A percentile compares a stretch with the other conserved stretches of the same genome.
Evolutionary conservation across 2,329 filamentous ascomycete species (phyloP).

Genomic region (Fusarium palustre): DNA sequence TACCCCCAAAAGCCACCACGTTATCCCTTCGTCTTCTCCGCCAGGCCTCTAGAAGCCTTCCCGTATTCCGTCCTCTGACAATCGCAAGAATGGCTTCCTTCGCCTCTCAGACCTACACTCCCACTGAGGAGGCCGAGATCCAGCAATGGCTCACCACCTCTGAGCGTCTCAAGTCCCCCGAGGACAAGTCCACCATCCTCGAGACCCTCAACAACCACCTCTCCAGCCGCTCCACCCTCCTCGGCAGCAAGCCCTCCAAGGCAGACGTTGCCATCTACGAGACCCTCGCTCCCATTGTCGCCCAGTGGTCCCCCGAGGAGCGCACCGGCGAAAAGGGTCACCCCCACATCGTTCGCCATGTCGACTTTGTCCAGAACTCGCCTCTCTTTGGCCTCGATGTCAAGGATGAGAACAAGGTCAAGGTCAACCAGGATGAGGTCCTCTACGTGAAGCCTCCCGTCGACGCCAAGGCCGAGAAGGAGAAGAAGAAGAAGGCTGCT

Average conservation of each 20-base stretch:
- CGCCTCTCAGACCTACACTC: conserved; percentile 75
- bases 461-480: conserved; percentile 94
- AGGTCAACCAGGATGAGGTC: conserved; percentile 82
- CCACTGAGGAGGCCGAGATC: conserved; percentile 86
- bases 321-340: conserved; percentile 89
- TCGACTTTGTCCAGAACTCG: conserved; percentile 96
- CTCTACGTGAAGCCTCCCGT: conserved; percentile 89
- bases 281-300: conserved; percentile 79
- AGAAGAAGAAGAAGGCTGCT: conserved; percentile 95
- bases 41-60: conserved; percentile 52
- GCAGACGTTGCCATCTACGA: conserved; percentile 89
- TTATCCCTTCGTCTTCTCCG: conserved; percentile 57
- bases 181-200: conserved; percentile 75
- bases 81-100: conserved; percentile 71
- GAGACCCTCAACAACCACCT: conserved; percentile 87
- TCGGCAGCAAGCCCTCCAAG: conserved; percentile 89
- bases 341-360: conserved; percentile 89
- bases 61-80: conserved; percentile 51
- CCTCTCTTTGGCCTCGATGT: conserved; percentile 78
- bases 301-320: conserved; percentile 85
- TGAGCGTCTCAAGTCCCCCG: conserved; percentile 69
- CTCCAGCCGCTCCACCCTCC: conserved; percentile 85
- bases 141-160: conserved; percentile 88
- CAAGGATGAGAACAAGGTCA: conserved; percentile 78
- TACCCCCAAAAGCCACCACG: conserved; percentile 49